Conservation (phyloP, 306 rosid species). For the Dryas octopetala region DNA sequence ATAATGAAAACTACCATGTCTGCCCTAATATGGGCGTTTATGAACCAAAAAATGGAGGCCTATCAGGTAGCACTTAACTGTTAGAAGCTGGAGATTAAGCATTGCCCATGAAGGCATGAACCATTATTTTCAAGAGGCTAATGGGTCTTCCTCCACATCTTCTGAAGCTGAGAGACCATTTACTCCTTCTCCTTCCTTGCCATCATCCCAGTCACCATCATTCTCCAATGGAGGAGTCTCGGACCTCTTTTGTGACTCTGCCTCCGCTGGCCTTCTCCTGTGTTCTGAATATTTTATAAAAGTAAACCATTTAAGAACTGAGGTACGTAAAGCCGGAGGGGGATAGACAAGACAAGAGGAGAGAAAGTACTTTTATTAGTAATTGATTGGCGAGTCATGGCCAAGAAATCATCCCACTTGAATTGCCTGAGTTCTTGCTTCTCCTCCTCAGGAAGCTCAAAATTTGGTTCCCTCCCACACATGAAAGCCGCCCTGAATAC, state of each 20-base stretch:
- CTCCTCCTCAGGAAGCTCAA: constrained; percentile 73
- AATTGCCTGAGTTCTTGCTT: constrained; percentile 63
- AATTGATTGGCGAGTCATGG: constrained; percentile 73
- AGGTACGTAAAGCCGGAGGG: background rate
- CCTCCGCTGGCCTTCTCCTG: constrained; percentile 51
- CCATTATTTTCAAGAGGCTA: constrained; percentile 41
- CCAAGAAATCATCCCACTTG: constrained; percentile 91
- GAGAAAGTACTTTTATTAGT: constrained; percentile 64
- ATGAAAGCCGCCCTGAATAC: constrained; percentile 85
- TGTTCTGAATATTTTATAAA: constrained; percentile 43
- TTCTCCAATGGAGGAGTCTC: constrained; percentile 35
- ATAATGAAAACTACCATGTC: constrained; percentile 32
- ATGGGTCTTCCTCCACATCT: constrained; percentile 49
- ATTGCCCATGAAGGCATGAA: constrained; percentile 28
- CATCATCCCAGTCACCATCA: constrained; percentile 45
- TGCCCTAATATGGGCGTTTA: constrained; percentile 38
- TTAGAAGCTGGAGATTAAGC: constrained; percentile 34
- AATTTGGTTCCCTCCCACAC: constrained; percentile 95
- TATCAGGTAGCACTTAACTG: constrained; percentile 37
- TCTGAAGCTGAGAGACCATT: constrained; percentile 41
- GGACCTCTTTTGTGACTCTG: constrained; percentile 32
- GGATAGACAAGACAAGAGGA: constrained; percentile 10
- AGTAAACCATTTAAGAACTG: constrained; percentile 24
- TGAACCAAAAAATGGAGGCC: constrained; percentile 44
- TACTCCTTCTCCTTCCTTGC: constrained; percentile 34